phyloP scores from a whole-genome alignment of 768 basidiomycete species.

The Postia placenta region DNA sequence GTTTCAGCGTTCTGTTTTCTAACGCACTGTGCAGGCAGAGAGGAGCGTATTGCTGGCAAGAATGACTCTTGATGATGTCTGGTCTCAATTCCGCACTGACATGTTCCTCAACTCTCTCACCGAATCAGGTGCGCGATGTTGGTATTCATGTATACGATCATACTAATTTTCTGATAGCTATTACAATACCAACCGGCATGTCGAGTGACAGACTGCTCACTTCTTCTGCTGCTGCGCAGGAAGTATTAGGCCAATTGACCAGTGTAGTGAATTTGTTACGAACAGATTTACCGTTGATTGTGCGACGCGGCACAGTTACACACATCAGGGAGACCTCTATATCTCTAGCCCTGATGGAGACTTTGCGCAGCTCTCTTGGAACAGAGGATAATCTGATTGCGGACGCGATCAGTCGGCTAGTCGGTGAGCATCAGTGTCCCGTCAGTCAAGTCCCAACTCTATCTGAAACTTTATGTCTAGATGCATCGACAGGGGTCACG shows the following conservation, averaged over 20 bases:
- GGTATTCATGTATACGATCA: not conserved
- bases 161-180: slow-evolving; percentile 41
- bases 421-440: slow-evolving; percentile 48
- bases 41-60: slow-evolving; percentile 71
- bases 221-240: slow-evolving; percentile 42
- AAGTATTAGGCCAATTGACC: slow-evolving; percentile 54
- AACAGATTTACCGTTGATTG: slow-evolving; percentile 51
- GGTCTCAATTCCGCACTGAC: slow-evolving; percentile 74
- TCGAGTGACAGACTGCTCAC: slow-evolving; percentile 35
- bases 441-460: not conserved
- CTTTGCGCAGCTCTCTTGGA: slow-evolving; percentile 80
- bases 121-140: slow-evolving; percentile 70
- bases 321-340: slow-evolving; percentile 72
- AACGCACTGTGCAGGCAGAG: slow-evolving; percentile 47
- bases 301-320: slow-evolving; percentile 54
- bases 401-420: slow-evolving; percentile 29
- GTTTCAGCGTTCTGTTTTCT: not conserved
- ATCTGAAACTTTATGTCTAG: slow-evolving; percentile 45
- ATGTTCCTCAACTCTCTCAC: slow-evolving; percentile 87
- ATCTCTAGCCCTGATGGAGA: slow-evolving; percentile 62
- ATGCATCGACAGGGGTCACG: slow-evolving; percentile 69
- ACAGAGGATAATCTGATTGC: slow-evolving; percentile 28
- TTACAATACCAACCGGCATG: slow-evolving; percentile 80
- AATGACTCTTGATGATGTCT: slow-evolving; percentile 71
- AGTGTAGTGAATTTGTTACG: slow-evolving; percentile 69